Base-by-base conservation (phyloP, 2,329 filamentous ascomycete species). In the Hortaea werneckii region DNA sequence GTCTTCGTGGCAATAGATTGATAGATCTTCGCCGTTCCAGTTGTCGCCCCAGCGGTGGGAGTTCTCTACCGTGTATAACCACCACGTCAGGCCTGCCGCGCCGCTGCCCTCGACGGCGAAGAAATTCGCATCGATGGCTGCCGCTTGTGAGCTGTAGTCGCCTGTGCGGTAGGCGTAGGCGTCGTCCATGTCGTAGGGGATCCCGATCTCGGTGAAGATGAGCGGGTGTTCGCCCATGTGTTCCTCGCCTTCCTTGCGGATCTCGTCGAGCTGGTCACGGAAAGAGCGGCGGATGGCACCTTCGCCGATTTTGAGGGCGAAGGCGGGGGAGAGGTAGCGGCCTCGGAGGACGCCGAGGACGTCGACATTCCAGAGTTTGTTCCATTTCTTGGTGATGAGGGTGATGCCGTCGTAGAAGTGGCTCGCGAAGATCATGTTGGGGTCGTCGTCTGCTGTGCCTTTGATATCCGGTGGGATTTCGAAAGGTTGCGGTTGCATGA, bases 361-460 rank as follows among this genome's bases (percentile, higher is more conserved):
- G 62, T 98, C 92, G 6, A 98, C 85, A 56, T 98, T 98, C 85
- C 92, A 98, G 11, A 84, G 81, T 35, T 89, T 84, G 62, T 96
- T 98, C 92, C 92, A 98, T 65, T 95, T 94, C 68, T 98, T 98
- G 9, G 87, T 96, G 77, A 98, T 85, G 4, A 98, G 74, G 0
- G 92, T 98, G 46, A 98, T 84, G 8, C 92, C 92, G 57, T 98
- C 92, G 65, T 98, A 98, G 63, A 87, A 98, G 66, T 98, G 92
- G 1, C 89, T 87, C 7, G 92, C 83, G 64, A 95, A 96, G 2
- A 89, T 85, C 77, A 96, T 83, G 51, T 83, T 86, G 3, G 81
- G 80, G 55, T 98, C 89, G 57, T 96, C 89, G 60, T 96, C 90
- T 29, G 75, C 71, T 2, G 89, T 95, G 9, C 82, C 89, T 64